phyloP scores from a whole-genome alignment of 768 basidiomycete genomes.

The Leccinellum rugosiceps region DNA sequence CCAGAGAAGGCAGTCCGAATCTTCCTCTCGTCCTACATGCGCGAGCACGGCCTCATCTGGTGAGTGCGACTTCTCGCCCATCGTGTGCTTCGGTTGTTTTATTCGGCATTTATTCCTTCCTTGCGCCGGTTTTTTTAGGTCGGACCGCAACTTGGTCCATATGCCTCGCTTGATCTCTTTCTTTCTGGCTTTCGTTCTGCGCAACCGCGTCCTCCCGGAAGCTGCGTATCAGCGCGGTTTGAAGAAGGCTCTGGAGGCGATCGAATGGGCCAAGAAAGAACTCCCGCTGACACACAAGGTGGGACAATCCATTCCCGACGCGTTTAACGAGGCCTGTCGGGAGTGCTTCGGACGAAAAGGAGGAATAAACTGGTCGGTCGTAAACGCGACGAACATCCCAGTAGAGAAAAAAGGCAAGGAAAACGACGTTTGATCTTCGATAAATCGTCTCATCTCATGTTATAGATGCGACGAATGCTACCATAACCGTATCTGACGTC shows the following conservation, averaged over 20 bases:
- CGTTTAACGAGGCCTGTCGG: conserved; percentile 47
- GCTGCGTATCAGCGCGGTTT: conserved; percentile 42
- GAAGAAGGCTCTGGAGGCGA: conserved; percentile 43
- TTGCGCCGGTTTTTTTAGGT: conserved; percentile 29
- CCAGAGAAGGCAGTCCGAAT: conserved; percentile 57
- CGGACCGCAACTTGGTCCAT: conserved; percentile 45
- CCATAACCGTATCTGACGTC: conserved; percentile 15
- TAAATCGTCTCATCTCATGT: conserved; percentile 3
- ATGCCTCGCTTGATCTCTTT: conserved; percentile 55
- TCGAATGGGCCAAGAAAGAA: conserved; percentile 39
- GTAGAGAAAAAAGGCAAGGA: conserved; percentile 8
- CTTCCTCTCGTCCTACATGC: conserved; percentile 70
- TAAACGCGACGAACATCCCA: conserved; percentile 4
- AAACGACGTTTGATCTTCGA: background rate
- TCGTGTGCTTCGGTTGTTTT: background rate
- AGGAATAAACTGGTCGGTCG: conserved; percentile 35
- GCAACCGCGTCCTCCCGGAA: conserved; percentile 53
- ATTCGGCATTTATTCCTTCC: background rate
- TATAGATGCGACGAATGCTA: conserved; percentile 7
- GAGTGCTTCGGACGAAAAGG: conserved; percentile 48
- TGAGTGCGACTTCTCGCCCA: conserved; percentile 28
- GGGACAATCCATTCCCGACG: conserved; percentile 38
- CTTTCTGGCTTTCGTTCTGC: conserved; percentile 60
- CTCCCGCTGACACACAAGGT: conserved; percentile 43
- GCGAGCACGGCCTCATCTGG: conserved; percentile 69